Base-by-base conservation (phyloP, 352 stramenopile genomes). In the Phytopythium mirpurense region DNA sequence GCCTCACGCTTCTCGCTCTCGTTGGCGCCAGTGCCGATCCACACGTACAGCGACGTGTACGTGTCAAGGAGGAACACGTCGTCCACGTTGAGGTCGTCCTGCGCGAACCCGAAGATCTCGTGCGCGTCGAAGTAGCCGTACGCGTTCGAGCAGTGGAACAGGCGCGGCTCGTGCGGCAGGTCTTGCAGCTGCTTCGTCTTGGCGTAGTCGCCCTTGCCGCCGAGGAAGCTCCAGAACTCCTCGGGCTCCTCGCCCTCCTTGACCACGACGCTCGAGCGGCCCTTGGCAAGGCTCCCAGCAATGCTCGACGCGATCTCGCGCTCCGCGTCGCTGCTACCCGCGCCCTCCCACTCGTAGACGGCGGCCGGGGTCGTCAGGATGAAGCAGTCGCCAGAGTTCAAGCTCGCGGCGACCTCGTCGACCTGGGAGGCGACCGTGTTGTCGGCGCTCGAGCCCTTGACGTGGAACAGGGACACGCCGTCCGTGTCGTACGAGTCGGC, bases 31-130 rank as follows among this genome's bases (percentile, higher is more conserved):
- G 60, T 57, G 55, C 90, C 90, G 38, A 97, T 85, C 90, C 90
- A 97, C 15, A 97, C 74, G 62, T 92, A 97, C 47, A 97, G 66
- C 31, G 71, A 83, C 51, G 83, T 92, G 68, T 89, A 96, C 49
- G 82, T 90, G 67, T 97, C 89, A 12, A 97, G 64, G 14, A 97
- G 72, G 65, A 96, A 96, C 24, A 97, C 87, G 52, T 98, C 89
- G 46, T 95, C 85, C 9, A 80, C 72, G 65, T 93, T 94, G 35
- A 98, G 72, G 57, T 98, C 91, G 57, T 93, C 85, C 68, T 97
- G 89, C 4, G 84, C 74, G 60, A 96, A 97, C 67, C 85, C 72
- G 47, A 83, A 68, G 51, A 97, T 85, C 59, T 96, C 84, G 26
- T 88, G 76, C 12, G 88, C 86, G 51, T 87, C 50, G 49, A 97